Conservation (phyloP, 116 monocot species). For the Posidonia oceanica region DNA sequence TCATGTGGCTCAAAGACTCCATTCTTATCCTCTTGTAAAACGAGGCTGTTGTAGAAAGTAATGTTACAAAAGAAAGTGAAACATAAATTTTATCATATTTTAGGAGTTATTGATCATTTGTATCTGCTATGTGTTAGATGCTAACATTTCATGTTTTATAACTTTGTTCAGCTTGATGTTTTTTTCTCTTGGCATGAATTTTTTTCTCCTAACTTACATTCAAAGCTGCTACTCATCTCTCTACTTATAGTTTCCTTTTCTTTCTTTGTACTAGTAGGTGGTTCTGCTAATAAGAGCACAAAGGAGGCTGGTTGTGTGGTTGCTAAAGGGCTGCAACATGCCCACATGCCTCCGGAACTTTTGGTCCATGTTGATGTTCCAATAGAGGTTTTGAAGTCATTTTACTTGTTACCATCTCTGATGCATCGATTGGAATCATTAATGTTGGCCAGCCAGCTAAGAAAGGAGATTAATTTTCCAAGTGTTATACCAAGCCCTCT, state of each 20-base stretch:
- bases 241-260: background rate
- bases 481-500: conserved; percentile 42
- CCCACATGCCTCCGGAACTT: conserved; percentile 94
- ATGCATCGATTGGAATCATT: conserved; percentile 89
- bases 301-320: background rate
- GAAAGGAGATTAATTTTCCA: conserved; percentile 43
- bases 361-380: conserved; percentile 59
- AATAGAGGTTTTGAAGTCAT: conserved; percentile 54
- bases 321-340: conserved; percentile 30
- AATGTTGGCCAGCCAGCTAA: conserved; percentile 81
- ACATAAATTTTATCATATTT: too few species aligned
- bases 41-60: too few species aligned
- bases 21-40: too few species aligned
- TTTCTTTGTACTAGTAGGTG: background rate
- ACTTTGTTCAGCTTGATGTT: too few species aligned
- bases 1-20: too few species aligned
- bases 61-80: too few species aligned
- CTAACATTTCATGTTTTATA: too few species aligned
- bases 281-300: background rate
- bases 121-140: too few species aligned
- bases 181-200: background rate
- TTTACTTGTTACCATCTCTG: conserved; percentile 89
- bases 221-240: background rate
- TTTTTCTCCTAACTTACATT: background rate
- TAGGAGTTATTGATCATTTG: too few species aligned